Percentiles rank a stretch among this genome's conserved stretches.
These are phyloP conservation scores for Alectoria sarmentosa DNA, from an alignment of 495 filamentous ascomycete genomes.

Conservation along the genomic window DNA sequence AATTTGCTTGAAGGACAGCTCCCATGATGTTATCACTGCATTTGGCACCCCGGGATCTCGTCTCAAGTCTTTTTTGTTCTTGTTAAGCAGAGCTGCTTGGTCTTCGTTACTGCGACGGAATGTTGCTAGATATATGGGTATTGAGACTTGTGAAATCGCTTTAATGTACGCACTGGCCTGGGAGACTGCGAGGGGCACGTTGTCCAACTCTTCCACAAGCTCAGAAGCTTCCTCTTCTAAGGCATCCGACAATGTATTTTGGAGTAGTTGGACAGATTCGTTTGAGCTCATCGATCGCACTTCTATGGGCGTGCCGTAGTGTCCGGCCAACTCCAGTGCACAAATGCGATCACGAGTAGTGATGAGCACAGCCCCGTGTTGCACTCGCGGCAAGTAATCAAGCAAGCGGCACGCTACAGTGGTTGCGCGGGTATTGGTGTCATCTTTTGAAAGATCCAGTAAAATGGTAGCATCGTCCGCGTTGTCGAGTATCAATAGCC, in stretches of 20 bases:
- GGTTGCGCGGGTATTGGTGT: background rate
- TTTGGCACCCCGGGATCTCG: conserved; percentile 29
- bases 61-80: conserved; percentile 20
- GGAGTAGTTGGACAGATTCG: conserved; percentile 10
- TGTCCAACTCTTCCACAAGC: conserved; percentile 19
- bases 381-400: conserved; percentile 26
- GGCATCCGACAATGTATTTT: conserved; percentile 2
- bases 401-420: conserved; percentile 9
- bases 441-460: background rate
- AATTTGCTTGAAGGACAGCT: conserved; percentile 42
- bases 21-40: conserved; percentile 39
- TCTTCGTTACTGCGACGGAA: conserved; percentile 17
- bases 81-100: conserved; percentile 16
- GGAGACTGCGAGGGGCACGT: conserved; percentile 27
- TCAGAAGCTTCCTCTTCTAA: conserved; percentile 8
- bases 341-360: conserved; percentile 27
- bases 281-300: background rate
- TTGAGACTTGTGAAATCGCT: conserved; percentile 17
- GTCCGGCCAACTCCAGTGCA: conserved; percentile 13
- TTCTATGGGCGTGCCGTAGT: conserved; percentile 12
- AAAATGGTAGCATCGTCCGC: conserved; percentile 40
- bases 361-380: conserved; percentile 27
- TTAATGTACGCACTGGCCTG: conserved; percentile 29
- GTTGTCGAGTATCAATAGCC: conserved; percentile 49
- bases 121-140: conserved; percentile 19